Conservation (phyloP, 768 basidiomycete genomes). For the Pleurotus platypus region DNA sequence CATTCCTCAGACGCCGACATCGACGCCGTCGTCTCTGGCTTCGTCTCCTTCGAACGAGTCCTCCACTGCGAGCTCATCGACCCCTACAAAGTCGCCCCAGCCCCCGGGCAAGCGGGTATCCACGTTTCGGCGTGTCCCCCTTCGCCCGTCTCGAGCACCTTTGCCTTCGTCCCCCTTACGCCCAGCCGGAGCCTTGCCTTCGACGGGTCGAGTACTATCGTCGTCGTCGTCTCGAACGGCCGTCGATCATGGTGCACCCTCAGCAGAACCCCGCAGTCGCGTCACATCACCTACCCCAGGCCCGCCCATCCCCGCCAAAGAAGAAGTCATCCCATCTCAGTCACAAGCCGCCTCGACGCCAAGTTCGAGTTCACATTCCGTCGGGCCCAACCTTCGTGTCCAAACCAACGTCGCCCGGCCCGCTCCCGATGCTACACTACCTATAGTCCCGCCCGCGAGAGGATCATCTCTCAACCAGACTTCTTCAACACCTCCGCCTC, state of each 20-base stretch:
- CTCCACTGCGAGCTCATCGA: conserved; percentile 15
- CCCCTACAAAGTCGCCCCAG: conserved; percentile 1
- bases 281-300: not conserved
- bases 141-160: conserved; percentile 29
- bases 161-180: conserved; percentile 29
- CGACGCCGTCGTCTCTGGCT: conserved; percentile 24
- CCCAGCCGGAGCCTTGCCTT: conserved; percentile 17
- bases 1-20: conserved; percentile 18
- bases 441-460: conserved; percentile 12
- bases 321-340: not conserved
- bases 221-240: not conserved
- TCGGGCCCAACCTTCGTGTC: conserved; percentile 9
- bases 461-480: conserved; percentile 13
- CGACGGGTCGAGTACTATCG: conserved; percentile 17
- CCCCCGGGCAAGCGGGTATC: not conserved
- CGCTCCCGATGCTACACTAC: conserved; percentile 6
- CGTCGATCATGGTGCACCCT: too few relatives aligned
- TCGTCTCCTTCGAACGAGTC: conserved; percentile 5
- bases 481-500: conserved; percentile 7
- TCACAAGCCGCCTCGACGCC: conserved; percentile 5
- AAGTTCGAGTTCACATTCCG: conserved; percentile 11
- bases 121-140: conserved; percentile 38
- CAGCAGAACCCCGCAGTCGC: not conserved
- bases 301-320: conserved; percentile 7
- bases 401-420: conserved; percentile 10